Conservation (phyloP, 352 stramenopile genomes). For the Phytophthora cactorum region DNA sequence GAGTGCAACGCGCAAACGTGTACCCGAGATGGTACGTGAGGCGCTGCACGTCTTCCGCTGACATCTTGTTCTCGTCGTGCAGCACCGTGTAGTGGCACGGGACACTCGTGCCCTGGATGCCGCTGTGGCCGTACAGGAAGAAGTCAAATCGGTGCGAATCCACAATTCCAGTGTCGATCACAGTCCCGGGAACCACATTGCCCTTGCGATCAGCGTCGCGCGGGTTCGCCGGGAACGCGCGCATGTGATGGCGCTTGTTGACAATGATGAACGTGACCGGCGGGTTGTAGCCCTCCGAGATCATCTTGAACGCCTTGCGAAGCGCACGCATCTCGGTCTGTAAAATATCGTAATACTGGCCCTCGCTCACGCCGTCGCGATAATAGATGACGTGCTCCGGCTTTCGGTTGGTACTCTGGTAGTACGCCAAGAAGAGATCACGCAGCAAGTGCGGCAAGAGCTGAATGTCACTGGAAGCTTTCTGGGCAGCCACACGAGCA, state of each 20-base stretch:
- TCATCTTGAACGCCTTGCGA: constrained; percentile 61
- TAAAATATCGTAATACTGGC: constrained; percentile 81
- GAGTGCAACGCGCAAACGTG: constrained; percentile 87
- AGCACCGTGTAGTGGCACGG: constrained; percentile 89
- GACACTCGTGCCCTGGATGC: constrained; percentile 83
- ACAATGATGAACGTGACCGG: constrained; percentile 89
- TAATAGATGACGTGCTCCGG: constrained; percentile 88
- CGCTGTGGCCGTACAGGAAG: constrained; percentile 86
- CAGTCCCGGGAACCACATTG: constrained; percentile 74
- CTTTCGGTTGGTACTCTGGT: constrained; percentile 70
- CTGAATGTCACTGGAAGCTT: constrained; percentile 57
- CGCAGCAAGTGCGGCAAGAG: constrained; percentile 66
- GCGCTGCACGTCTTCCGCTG: constrained; percentile 68
- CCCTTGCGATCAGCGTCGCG: constrained; percentile 67
- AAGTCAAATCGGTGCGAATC: constrained; percentile 89
- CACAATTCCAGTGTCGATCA: constrained; percentile 85
- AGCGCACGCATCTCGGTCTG: constrained; percentile 83
- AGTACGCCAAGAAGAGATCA: constrained; percentile 83
- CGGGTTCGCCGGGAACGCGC: constrained; percentile 58
- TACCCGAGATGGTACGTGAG: constrained; percentile 83
- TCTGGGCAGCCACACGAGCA: constrained; percentile 63
- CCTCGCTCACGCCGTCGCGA: constrained; percentile 86
- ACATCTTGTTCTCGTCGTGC: constrained; percentile 76
- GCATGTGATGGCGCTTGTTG: constrained; percentile 90
- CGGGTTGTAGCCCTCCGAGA: constrained; percentile 74